A percentile compares a stretch with the other conserved stretches of the same genome.
phyloP scores from a whole-genome alignment of 495 filamentous ascomycete genomes.

The Penicillium tannophilum region DNA sequence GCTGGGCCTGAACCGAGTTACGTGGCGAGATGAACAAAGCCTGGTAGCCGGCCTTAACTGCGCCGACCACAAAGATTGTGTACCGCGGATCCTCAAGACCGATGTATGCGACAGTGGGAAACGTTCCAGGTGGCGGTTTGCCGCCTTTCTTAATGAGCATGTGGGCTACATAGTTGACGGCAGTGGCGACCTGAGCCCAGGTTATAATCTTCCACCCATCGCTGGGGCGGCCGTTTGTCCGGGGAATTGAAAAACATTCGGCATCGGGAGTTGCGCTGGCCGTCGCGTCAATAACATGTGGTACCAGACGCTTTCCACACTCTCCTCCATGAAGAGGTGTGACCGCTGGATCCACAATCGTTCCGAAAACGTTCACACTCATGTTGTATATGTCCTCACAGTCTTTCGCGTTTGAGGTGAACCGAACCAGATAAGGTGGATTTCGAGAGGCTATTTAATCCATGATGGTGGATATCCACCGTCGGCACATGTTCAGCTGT shows the following conservation, averaged over 20 bases:
- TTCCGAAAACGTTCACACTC: slow-evolving; percentile 1
- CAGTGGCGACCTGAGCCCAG: slow-evolving; percentile 31
- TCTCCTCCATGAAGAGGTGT: slow-evolving; percentile 14
- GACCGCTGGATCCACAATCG: not conserved
- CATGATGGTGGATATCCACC: no score
- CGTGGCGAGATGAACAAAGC: slow-evolving; percentile 40
- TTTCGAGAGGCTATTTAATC: no score
- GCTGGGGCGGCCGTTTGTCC: slow-evolving; percentile 13
- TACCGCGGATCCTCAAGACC: slow-evolving; percentile 41
- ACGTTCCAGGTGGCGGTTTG: slow-evolving; percentile 4
- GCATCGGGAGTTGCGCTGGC: slow-evolving; percentile 18
- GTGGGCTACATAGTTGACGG: slow-evolving; percentile 43
- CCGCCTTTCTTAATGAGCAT: slow-evolving; percentile 41
- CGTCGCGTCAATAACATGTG: slow-evolving; percentile 21
- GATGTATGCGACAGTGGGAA: slow-evolving; percentile 40
- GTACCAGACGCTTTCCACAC: slow-evolving; percentile 21
- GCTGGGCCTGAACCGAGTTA: slow-evolving; percentile 40
- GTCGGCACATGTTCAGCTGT: no score
- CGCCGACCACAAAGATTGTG: slow-evolving; percentile 37
- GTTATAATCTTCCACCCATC: slow-evolving; percentile 31
- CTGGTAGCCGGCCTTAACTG: slow-evolving; percentile 35
- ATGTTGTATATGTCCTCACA: no score
- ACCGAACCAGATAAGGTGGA: no score
- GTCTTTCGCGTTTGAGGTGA: no score
- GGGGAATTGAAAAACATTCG: slow-evolving; percentile 17